Evolutionary conservation across 331 rosid species (phyloP).

Genomic region (Rosa hybrid): DNA sequence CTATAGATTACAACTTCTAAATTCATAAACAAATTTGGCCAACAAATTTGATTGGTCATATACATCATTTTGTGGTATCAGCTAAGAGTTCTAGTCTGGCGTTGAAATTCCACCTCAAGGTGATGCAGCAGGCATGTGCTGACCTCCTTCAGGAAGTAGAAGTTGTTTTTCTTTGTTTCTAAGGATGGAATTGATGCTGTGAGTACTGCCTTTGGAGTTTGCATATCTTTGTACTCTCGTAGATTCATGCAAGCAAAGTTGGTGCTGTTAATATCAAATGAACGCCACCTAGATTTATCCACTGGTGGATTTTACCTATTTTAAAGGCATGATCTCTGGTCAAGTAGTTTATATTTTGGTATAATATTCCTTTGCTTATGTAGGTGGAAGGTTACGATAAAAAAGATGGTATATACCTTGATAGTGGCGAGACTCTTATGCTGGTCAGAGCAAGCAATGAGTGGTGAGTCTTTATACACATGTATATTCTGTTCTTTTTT

Average conservation of each 20-base stretch:
- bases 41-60: no score
- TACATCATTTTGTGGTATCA: background rate
- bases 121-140: background rate
- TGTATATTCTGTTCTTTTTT: no score
- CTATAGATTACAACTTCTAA: no score
- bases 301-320: background rate
- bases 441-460: no score
- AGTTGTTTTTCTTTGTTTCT: no score
- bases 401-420: no score
- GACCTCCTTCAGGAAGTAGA: background rate
- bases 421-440: slow-evolving; percentile 8
- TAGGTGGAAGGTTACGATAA: no score
- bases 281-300: no score
- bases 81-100: background rate
- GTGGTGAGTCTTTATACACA: no score
- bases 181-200: no score
- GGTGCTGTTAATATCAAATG: background rate
- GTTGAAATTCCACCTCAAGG: background rate
- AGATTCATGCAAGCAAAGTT: background rate
- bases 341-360: background rate
- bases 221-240: background rate
- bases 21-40: no score
- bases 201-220: background rate
- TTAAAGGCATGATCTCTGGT: background rate
- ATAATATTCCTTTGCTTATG: no score